phyloP scores from a whole-genome alignment of 108 stramenopile species.

The Pseudonitzschia delicatissima region DNA sequence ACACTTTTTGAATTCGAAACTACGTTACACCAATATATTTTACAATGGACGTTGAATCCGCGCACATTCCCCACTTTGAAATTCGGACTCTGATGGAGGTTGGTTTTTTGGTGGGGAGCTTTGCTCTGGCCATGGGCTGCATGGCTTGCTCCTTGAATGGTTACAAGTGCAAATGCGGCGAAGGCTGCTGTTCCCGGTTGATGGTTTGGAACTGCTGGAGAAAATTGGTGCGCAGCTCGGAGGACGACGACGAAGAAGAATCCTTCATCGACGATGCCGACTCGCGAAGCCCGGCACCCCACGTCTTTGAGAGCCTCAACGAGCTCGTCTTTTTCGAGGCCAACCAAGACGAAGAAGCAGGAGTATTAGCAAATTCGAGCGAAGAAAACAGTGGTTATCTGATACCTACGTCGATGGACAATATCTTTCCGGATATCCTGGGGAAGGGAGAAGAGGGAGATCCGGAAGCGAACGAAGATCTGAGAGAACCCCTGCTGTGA shows the following conservation, averaged over 20 bases:
- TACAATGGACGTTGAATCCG: no score
- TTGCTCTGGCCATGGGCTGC: slow-evolving; percentile 25
- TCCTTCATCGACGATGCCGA: background rate
- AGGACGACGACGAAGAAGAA: slow-evolving; percentile 8
- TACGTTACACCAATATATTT: no score
- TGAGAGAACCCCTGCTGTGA: slow-evolving; percentile 9
- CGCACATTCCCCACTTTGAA: background rate
- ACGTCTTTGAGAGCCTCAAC: slow-evolving; percentile 26
- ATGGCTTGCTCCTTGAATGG: slow-evolving; percentile 26
- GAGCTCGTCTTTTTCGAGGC: slow-evolving; percentile 26
- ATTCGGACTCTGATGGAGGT: slow-evolving; percentile 6
- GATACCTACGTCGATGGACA: slow-evolving; percentile 3
- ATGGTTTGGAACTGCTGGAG: background rate
- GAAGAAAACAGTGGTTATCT: background rate
- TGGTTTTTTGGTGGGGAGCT: slow-evolving; percentile 21
- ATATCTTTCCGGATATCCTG: slow-evolving; percentile 35
- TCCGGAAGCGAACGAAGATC: background rate
- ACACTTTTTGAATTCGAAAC: no score
- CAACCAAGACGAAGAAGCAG: background rate
- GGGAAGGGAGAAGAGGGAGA: background rate
- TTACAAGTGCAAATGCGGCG: no score
- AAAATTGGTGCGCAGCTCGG: background rate
- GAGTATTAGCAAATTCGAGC: slow-evolving; percentile 1
- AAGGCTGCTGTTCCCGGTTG: slow-evolving; percentile 8
- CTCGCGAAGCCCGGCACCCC: background rate